Conservation (phyloP, 345 rosid species). For the Rhodomyrtus tomentosa region DNA sequence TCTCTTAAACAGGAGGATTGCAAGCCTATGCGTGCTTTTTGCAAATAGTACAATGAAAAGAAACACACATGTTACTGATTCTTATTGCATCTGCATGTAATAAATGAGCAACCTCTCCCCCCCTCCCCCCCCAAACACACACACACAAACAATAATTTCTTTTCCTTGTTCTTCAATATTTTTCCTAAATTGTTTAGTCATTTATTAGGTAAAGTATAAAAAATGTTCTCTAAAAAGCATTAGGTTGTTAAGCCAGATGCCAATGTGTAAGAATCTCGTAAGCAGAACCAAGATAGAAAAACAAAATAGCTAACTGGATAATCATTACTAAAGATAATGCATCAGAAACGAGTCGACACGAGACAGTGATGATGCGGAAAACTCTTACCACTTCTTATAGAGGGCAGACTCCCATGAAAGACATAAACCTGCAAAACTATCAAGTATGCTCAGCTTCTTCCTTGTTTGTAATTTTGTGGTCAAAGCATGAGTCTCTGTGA, state of each 20-base stretch:
- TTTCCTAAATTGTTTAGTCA: not conserved
- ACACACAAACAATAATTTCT: not conserved
- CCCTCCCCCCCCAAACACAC: no score
- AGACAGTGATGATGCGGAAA: not conserved
- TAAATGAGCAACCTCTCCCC: not conserved
- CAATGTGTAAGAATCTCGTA: not conserved
- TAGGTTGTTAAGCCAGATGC: not conserved
- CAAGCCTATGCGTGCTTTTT: not conserved
- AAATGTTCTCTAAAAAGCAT: not conserved
- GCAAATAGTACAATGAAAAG: not conserved
- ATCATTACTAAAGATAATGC: not conserved
- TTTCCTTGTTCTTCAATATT: not conserved
- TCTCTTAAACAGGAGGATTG: not conserved
- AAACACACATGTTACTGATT: not conserved
- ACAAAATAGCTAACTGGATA: not conserved
- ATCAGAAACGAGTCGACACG: not conserved
- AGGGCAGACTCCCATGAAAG: slow-evolving; percentile 69
- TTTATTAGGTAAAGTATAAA: not conserved
- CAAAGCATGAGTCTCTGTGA: not conserved
- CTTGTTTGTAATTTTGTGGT: not conserved
- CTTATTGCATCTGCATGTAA: not conserved
- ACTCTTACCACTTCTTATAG: slow-evolving; percentile 69
- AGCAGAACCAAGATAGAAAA: not conserved
- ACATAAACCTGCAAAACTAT: slow-evolving; percentile 59
- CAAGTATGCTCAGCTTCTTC: not conserved